Conservation (phyloP, 2,329 filamentous ascomycete genomes). For the Neofusicoccum sp. region DNA sequence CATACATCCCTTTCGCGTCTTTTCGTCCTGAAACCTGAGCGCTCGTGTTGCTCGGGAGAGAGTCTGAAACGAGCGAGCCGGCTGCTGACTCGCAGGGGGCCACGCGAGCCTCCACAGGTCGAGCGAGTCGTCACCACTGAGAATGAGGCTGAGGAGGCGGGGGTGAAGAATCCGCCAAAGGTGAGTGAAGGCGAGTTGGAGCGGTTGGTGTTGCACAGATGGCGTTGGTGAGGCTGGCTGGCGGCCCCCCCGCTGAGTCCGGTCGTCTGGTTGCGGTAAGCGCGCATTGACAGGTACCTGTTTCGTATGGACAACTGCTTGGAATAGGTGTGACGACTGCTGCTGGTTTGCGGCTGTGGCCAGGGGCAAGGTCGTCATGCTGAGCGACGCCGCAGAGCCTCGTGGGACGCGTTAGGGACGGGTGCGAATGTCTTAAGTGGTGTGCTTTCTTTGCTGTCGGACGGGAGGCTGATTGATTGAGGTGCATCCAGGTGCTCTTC, state of each 20-base stretch:
- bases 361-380: too few relatives aligned
- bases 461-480: neutral
- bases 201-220: conserved; percentile 11
- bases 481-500: conserved; percentile 37
- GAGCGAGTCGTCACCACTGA: conserved; percentile 42
- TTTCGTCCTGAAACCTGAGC: conserved; percentile 1
- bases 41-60: neutral
- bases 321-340: too few relatives aligned
- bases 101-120: conserved; percentile 29
- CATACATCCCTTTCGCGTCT: neutral
- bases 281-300: too few relatives aligned
- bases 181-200: conserved; percentile 25
- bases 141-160: conserved; percentile 39
- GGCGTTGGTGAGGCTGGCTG: neutral
- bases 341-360: too few relatives aligned
- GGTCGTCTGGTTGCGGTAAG: too few relatives aligned
- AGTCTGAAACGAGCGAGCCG: neutral
- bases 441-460: neutral
- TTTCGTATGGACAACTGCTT: too few relatives aligned
- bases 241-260: neutral
- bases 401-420: too few relatives aligned
- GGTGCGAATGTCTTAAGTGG: too few relatives aligned
- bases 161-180: conserved; percentile 49
- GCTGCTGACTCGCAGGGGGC: conserved; percentile 6
- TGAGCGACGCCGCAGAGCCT: too few relatives aligned